Percentiles rank a stretch among this genome's conserved stretches.
phyloP scores from a whole-genome alignment of 192 early-diverging fungal genomes.

The Linnemannia hyalina region DNA sequence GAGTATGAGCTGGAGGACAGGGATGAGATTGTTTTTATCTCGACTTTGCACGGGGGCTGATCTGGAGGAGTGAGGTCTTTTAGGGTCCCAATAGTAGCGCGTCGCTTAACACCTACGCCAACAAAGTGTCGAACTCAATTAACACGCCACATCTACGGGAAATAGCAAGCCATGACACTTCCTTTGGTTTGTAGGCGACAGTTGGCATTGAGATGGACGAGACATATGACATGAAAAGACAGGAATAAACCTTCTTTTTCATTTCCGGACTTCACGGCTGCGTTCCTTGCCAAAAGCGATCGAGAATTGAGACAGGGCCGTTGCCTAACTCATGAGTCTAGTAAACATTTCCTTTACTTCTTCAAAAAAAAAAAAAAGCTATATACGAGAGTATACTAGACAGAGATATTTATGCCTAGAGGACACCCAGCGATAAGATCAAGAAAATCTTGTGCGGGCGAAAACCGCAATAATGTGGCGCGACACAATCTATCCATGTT shows the following conservation, averaged over 20 bases:
- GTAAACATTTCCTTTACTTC: no score
- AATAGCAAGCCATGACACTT: not conserved
- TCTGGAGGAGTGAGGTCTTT: not conserved
- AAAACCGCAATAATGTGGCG: not conserved
- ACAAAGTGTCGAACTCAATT: not conserved
- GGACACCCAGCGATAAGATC: not conserved
- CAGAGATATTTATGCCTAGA: not conserved
- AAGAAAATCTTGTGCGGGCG: not conserved
- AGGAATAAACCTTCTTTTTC: constrained; percentile 5
- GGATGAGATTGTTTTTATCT: constrained; percentile 94
- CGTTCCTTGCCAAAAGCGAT: not conserved
- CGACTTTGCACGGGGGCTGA: constrained; percentile 97
- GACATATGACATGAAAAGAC: not conserved
- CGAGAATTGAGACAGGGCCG: not conserved
- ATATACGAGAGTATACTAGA: no score
- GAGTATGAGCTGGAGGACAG: constrained; percentile 83
- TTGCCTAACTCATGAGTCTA: no score
- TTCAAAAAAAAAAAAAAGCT: no score
- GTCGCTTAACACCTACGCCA: not conserved
- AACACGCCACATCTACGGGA: not conserved
- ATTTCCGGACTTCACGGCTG: not conserved
- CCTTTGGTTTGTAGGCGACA: not conserved
- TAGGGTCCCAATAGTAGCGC: not conserved
- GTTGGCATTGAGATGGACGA: not conserved
- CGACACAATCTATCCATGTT: not conserved